Percentiles rank a stretch among this genome's conserved stretches.
These are phyloP conservation scores for Dothideomycetes sp. DNA, from an alignment of 2,329 filamentous ascomycete species.

Conservation along the genomic window DNA sequence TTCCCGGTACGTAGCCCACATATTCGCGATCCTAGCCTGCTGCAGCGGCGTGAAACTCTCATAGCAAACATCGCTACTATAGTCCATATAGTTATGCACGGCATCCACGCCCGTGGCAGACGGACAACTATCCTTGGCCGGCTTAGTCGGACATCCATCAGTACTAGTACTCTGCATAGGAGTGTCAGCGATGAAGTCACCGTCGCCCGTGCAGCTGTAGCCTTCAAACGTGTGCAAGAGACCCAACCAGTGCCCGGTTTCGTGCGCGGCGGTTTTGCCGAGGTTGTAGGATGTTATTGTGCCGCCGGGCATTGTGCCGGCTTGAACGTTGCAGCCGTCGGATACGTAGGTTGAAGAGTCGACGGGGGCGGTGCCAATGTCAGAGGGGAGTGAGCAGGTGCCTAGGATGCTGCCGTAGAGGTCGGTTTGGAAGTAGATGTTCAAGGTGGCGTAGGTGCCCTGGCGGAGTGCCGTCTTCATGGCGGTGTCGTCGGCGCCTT, in stretches of 20 bases:
- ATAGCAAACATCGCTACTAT: conserved; percentile 45
- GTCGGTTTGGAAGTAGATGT: conserved; percentile 50
- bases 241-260: conserved; percentile 38
- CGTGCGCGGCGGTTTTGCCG: conserved; percentile 36
- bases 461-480: conserved; percentile 44
- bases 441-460: conserved; percentile 43
- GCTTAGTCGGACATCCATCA: conserved; percentile 40
- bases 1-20: conserved; percentile 36
- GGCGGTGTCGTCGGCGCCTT: conserved; percentile 32
- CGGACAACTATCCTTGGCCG: conserved; percentile 42
- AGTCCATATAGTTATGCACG: conserved; percentile 52
- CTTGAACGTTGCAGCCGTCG: conserved; percentile 48
- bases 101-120: conserved; percentile 35
- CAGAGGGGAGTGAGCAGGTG: conserved; percentile 39
- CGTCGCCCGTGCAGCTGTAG: conserved; percentile 30
- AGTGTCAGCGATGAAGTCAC: conserved; percentile 35
- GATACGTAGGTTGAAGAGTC: conserved; percentile 32
- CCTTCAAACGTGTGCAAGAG: conserved; percentile 37
- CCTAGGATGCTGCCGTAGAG: conserved; percentile 38
- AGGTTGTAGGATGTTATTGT: conserved; percentile 36
- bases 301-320: conserved; percentile 45
- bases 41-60: conserved; percentile 40
- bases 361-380: conserved; percentile 27
- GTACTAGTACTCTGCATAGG: conserved; percentile 33
- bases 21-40: conserved; percentile 37